phyloP scores from a whole-genome alignment of 768 basidiomycete species.

The Rhodotorula sphaerocarpa region DNA sequence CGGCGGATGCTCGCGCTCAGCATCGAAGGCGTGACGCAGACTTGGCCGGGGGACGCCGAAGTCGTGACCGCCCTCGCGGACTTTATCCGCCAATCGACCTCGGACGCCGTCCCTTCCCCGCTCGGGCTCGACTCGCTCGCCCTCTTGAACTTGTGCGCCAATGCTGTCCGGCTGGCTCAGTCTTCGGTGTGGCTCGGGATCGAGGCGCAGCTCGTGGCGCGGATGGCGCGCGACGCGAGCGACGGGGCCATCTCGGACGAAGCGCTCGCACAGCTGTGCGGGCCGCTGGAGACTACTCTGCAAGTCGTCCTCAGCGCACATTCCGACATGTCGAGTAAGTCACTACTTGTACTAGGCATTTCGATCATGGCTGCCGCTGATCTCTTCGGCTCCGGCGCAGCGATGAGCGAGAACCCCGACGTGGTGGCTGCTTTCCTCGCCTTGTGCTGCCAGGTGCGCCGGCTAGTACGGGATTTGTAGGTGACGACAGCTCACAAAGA shows the following conservation, averaged over 20 bases:
- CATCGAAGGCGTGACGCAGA: conserved; percentile 39
- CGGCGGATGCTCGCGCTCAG: conserved; percentile 40
- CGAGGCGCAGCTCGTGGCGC: conserved; percentile 41
- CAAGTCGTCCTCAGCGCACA: conserved; percentile 7
- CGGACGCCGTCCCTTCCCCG: conserved; percentile 42
- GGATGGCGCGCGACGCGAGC: conserved; percentile 35
- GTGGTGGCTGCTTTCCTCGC: conserved; percentile 45
- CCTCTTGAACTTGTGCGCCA: conserved; percentile 44
- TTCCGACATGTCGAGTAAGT: conserved; percentile 2
- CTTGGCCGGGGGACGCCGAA: conserved; percentile 43
- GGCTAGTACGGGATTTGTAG: no score
- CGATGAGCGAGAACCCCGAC: conserved; percentile 43
- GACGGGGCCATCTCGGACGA: conserved; percentile 14
- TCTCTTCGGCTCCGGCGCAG: conserved; percentile 1
- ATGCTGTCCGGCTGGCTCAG: conserved; percentile 29
- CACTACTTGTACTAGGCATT: no score
- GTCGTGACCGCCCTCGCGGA: conserved; percentile 42
- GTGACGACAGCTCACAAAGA: no score
- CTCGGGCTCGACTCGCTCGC: conserved; percentile 45
- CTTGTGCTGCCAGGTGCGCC: conserved; percentile 41
- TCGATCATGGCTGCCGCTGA: not conserved
- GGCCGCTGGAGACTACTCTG: conserved; percentile 20
- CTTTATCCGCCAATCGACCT: conserved; percentile 43
- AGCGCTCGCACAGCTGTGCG: conserved; percentile 2
- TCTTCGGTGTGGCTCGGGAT: conserved; percentile 39